Evolutionary conservation across 2,329 filamentous ascomycete genomes (phyloP).

Genomic region (Aurifilum marmelostoma): DNA sequence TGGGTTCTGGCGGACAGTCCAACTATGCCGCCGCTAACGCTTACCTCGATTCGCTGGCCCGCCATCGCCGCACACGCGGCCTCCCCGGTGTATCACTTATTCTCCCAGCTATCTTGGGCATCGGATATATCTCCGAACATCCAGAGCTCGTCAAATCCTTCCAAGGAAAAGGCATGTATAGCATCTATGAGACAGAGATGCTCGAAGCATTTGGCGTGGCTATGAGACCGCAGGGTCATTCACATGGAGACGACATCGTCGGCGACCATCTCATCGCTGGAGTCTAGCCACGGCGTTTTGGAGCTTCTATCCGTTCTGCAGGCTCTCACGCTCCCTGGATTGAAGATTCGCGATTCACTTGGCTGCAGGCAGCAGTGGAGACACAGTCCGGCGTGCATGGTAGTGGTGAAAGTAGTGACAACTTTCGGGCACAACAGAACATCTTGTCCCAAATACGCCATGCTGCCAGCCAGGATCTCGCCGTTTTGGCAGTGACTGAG

Average conservation of each 20-base stretch:
- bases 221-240: conserved; percentile 11
- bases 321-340: no score
- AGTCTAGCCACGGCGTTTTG: conserved; percentile 32
- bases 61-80: conserved; percentile 17
- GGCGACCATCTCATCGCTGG: conserved; percentile 35
- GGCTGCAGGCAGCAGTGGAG: no score
- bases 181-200: conserved; percentile 27
- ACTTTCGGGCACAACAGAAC: conserved; percentile 3
- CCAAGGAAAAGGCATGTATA: conserved; percentile 24
- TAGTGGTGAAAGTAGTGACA: background rate
- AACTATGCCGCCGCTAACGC: conserved; percentile 50
- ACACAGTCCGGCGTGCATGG: conserved; percentile 25
- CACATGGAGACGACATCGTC: conserved; percentile 29
- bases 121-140: conserved; percentile 35
- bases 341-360: no score
- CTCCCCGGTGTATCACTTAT: conserved; percentile 31
- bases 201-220: conserved; percentile 30
- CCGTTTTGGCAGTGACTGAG: conserved; percentile 1
- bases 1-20: conserved; percentile 47
- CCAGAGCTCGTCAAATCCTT: conserved; percentile 15
- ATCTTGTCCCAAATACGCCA: conserved; percentile 8
- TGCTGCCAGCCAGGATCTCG: background rate
- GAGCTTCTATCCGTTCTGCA: no score
- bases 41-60: conserved; percentile 33
- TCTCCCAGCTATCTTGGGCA: conserved; percentile 39